These are phyloP conservation scores for Pseudofabraea citricarpa DNA, from an alignment of 2,329 filamentous ascomycete genomes.

Conservation along the genomic window DNA sequence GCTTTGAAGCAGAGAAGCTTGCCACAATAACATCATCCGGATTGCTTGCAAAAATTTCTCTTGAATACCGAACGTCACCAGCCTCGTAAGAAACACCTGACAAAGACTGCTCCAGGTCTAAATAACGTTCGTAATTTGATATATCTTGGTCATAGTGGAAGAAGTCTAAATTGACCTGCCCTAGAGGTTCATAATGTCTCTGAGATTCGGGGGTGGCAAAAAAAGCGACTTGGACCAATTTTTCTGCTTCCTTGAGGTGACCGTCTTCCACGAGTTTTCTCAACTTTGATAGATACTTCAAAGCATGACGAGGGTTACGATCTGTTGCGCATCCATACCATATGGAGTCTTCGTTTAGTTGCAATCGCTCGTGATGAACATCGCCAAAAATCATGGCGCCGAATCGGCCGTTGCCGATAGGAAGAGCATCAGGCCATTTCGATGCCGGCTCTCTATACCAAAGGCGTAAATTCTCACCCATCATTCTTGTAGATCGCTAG, in stretches of 20 bases:
- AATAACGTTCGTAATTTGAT: conserved; percentile 19
- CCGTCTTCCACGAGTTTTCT: conserved; percentile 35
- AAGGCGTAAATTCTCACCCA: conserved; percentile 1
- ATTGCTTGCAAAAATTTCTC: conserved; percentile 21
- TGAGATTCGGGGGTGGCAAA: conserved; percentile 35
- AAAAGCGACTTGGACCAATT: conserved; percentile 34
- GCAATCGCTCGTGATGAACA: conserved; percentile 36
- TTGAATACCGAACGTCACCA: conserved; percentile 13
- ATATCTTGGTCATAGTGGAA: conserved; percentile 7
- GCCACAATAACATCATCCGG: conserved; percentile 17
- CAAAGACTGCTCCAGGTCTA: conserved; percentile 13
- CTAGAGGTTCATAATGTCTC: conserved; percentile 33
- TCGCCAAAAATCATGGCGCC: conserved; percentile 34
- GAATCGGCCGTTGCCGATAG: conserved; percentile 9
- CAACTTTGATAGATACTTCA: conserved; percentile 31
- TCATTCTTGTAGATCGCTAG: too few relatives aligned
- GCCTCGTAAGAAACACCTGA: conserved; percentile 10
- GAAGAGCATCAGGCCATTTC: conserved; percentile 5
- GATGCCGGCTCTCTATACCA: conserved; percentile 7
- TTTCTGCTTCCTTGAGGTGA: conserved; percentile 35
- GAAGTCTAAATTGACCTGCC: conserved; percentile 25
- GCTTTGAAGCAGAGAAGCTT: not conserved
- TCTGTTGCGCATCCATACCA: conserved; percentile 41
- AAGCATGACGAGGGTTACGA: conserved; percentile 35
- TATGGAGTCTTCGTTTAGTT: conserved; percentile 43